phyloP scores from a whole-genome alignment of 2,329 filamentous ascomycete species.

The Aspergillus chevalieri region DNA sequence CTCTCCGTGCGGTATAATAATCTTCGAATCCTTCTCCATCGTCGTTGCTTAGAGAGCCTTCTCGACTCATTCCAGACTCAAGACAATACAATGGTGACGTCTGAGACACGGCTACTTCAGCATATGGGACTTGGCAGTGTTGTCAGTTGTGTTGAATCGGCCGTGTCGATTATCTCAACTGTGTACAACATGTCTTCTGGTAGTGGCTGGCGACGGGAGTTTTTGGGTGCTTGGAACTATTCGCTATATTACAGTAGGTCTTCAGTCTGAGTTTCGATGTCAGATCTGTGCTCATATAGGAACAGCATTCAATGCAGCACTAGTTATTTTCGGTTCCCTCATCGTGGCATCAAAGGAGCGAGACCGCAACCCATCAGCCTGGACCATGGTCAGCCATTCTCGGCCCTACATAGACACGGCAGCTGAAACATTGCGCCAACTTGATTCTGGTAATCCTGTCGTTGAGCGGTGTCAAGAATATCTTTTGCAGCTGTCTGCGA shows the following conservation, averaged over 20 bases:
- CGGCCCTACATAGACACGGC: conserved; percentile 15
- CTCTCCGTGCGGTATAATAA: conserved; percentile 40
- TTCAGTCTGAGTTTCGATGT: conserved; percentile 2
- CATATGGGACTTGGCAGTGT: conserved; percentile 30
- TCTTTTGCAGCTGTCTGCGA: conserved; percentile 16
- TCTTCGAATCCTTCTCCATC: conserved; percentile 37
- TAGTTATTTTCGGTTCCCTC: conserved; percentile 27
- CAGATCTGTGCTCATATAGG: no score
- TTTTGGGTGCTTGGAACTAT: conserved; percentile 28
- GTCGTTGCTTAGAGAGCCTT: conserved; percentile 36
- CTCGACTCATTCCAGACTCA: conserved; percentile 17
- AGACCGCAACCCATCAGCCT: conserved; percentile 6
- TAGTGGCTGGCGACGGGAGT: conserved; percentile 13
- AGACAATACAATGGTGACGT: conserved; percentile 4
- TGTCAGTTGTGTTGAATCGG: conserved; percentile 26
- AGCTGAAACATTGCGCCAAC: conserved; percentile 13
- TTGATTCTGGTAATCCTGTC: conserved; percentile 26
- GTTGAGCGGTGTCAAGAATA: conserved; percentile 25
- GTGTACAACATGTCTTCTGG: conserved; percentile 15
- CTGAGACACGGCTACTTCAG: conserved; percentile 19
- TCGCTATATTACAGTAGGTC: conserved; percentile 30
- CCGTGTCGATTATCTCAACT: conserved; percentile 23
- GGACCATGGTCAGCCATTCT: conserved; percentile 4
- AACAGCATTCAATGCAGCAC: conserved; percentile 25
- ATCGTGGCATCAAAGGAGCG: conserved; percentile 11